Conservation (phyloP, 2,329 filamentous ascomycete species). For the Talaromyces funiculosus region DNA sequence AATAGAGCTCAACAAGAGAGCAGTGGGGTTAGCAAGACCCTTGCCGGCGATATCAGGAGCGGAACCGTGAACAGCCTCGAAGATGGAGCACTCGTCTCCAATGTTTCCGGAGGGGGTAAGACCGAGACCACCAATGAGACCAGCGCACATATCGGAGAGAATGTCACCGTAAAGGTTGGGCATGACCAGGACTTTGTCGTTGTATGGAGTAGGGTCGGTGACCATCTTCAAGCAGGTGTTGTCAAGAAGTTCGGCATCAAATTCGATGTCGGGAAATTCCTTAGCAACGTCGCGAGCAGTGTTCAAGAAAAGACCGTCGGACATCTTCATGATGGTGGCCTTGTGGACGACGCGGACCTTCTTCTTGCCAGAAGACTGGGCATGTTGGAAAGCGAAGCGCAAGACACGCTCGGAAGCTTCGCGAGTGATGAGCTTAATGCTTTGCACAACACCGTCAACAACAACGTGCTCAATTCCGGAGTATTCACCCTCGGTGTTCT, state of each 20-base stretch:
- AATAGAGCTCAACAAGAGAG: slow-evolving; percentile 88
- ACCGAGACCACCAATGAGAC: slow-evolving; percentile 94
- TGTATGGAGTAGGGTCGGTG: slow-evolving; percentile 91
- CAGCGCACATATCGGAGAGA: slow-evolving; percentile 98
- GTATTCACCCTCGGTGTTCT: slow-evolving; percentile 99
- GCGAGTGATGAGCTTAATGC: slow-evolving; percentile 98
- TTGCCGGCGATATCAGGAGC: slow-evolving; percentile 96
- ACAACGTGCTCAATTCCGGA: slow-evolving; percentile 98
- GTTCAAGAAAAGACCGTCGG: slow-evolving; percentile 93
- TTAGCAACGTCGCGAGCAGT: slow-evolving; percentile 80
- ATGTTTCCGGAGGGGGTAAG: slow-evolving; percentile 98
- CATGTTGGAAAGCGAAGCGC: slow-evolving; percentile 97
- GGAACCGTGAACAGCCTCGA: slow-evolving; percentile 97
- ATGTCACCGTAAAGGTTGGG: slow-evolving; percentile 99
- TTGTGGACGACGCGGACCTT: slow-evolving; percentile 99
- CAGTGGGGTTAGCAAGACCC: slow-evolving; percentile 93
- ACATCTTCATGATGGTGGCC: slow-evolving; percentile 99
- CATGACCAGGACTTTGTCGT: slow-evolving; percentile 97
- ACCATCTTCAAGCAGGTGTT: slow-evolving; percentile 99
- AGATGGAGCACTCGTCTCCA: slow-evolving; percentile 98
- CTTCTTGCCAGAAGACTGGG: slow-evolving; percentile 82
- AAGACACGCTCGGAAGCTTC: slow-evolving; percentile 93
- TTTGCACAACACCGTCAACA: slow-evolving; percentile 95
- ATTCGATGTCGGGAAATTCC: slow-evolving; percentile 93
- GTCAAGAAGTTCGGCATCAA: slow-evolving; percentile 96